Evolutionary conservation across 2,329 filamentous ascomycete genomes (phyloP), one percentile per base, ranked within the genome.

Genomic region (Colletotrichum abscissum): DNA sequence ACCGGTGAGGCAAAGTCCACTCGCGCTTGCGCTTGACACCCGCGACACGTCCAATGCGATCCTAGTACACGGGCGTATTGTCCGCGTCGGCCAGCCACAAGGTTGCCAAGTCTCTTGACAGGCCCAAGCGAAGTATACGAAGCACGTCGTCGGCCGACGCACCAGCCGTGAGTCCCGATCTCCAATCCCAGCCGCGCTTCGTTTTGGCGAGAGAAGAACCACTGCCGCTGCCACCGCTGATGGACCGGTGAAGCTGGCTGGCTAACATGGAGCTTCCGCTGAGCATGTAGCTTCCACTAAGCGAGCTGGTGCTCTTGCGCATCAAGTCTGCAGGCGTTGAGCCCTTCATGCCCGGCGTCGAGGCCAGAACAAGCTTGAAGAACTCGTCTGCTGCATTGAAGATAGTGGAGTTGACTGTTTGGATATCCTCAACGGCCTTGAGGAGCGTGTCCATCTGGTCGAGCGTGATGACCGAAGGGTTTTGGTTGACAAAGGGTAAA

Each of bases 381-480:
- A 95, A 96, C 78, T 95, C 93, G 76, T 95, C 92, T 79, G 93
- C 94, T 28, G 93, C 91, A 0, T 87, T 85, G 79, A 92, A 95
- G 8, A 97, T 92, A 63, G 92, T 89, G 22, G 90, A 88, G 6
- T 92, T 87, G 19, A 97, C 92, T 0, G 94, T 94, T 81, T 96
- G 88, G 19, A 96, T 85, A 80, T 97, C 94, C 81, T 97, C 94
- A 64, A 95, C 88, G 1, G 94, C 93, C 76, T 93, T 93, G 73
- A 97, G 90, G 28, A 97, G 86, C 22, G 88, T 88, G 76, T 95
- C 92, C 77, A 96, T 92, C 79, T 97, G 93, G 22, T 90, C 87
- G 6, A 93, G 87, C 0, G 89, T 91, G 63, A 97, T 86, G n/a
- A 91, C 78, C 1, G 82, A 78, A 0, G 84, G 82, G 12, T 80